A percentile compares a stretch with the other conserved stretches of the same genome.
phyloP scores from a whole-genome alignment of 805 yeast genomes.

The Candida khao-thaluensis region DNA sequence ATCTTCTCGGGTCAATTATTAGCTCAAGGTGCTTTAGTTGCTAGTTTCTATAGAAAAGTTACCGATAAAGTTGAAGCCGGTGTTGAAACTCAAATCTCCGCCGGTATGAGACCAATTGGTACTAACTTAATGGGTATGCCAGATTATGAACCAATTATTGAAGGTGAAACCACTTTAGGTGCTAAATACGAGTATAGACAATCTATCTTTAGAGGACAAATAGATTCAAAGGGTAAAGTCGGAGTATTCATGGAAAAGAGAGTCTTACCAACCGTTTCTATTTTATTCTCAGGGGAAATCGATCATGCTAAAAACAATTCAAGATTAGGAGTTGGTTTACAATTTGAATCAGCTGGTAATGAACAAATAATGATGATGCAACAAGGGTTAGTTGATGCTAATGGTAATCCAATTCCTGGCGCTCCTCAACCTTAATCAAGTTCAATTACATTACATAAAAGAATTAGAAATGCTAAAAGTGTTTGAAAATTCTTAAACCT shows the following conservation, averaged over 20 bases:
- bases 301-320: slow-evolving; percentile 75
- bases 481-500: not conserved
- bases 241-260: slow-evolving; percentile 90
- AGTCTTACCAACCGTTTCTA: slow-evolving; percentile 85
- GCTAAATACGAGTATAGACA: slow-evolving; percentile 98
- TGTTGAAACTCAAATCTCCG: slow-evolving; percentile 79
- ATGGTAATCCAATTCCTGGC: slow-evolving; percentile 84
- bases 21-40: slow-evolving; percentile 86
- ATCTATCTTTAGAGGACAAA: slow-evolving; percentile 90
- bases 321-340: slow-evolving; percentile 89
- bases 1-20: slow-evolving; percentile 90
- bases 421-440: slow-evolving; percentile 48
- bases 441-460: no score
- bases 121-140: slow-evolving; percentile 76
- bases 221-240: slow-evolving; percentile 89
- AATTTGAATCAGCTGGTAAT: slow-evolving; percentile 92
- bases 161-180: slow-evolving; percentile 91
- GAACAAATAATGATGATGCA: slow-evolving; percentile 91
- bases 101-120: slow-evolving; percentile 69
- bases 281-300: slow-evolving; percentile 87
- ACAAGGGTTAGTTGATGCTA: slow-evolving; percentile 78
- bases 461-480: not conserved
- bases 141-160: slow-evolving; percentile 80
- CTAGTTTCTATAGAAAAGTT: slow-evolving; percentile 92
- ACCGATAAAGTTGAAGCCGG: slow-evolving; percentile 95